These are phyloP conservation scores for Fusarium ambrosium DNA, from an alignment of 2,329 filamentous ascomycete genomes.

Conservation along the genomic window DNA sequence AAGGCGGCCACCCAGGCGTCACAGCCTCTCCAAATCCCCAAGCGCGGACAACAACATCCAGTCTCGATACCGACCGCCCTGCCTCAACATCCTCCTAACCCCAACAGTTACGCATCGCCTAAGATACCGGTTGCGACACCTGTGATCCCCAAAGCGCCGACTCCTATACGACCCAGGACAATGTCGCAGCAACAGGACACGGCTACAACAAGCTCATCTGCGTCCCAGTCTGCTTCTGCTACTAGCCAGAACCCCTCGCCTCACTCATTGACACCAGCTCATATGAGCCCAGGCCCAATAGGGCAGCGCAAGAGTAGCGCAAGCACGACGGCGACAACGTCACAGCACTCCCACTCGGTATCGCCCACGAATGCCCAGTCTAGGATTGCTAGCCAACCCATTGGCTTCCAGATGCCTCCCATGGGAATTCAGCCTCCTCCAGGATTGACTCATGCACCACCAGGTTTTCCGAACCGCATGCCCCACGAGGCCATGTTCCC, in stretches of 20 bases:
- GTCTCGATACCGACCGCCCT: slow-evolving; percentile 62
- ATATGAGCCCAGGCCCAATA: slow-evolving; percentile 74
- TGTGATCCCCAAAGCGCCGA: slow-evolving; percentile 84
- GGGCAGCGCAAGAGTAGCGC: slow-evolving; percentile 74
- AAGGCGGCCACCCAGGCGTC: slow-evolving; percentile 56
- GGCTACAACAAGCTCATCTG: slow-evolving; percentile 76
- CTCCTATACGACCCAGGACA: slow-evolving; percentile 82
- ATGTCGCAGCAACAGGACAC: slow-evolving; percentile 85
- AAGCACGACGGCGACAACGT: slow-evolving; percentile 46
- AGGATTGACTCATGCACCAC: slow-evolving; percentile 54
- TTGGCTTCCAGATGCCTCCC: slow-evolving; percentile 67
- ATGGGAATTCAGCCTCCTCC: slow-evolving; percentile 67
- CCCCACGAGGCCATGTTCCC: slow-evolving; percentile 65
- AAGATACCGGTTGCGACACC: slow-evolving; percentile 85
- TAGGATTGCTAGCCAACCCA: slow-evolving; percentile 54
- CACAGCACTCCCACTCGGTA: slow-evolving; percentile 57
- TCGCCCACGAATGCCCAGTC: slow-evolving; percentile 67
- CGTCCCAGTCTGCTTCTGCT: slow-evolving; percentile 67
- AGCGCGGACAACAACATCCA: slow-evolving; percentile 55
- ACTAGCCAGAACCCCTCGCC: slow-evolving; percentile 71
- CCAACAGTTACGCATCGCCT: slow-evolving; percentile 78
- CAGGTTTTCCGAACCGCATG: slow-evolving; percentile 70
- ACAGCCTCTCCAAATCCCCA: slow-evolving; percentile 54
- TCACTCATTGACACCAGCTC: slow-evolving; percentile 72
- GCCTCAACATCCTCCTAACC: slow-evolving; percentile 71